These are phyloP conservation scores for Erodium trifolium DNA, from an alignment of 441 rosid genomes.

Conservation along the genomic window DNA sequence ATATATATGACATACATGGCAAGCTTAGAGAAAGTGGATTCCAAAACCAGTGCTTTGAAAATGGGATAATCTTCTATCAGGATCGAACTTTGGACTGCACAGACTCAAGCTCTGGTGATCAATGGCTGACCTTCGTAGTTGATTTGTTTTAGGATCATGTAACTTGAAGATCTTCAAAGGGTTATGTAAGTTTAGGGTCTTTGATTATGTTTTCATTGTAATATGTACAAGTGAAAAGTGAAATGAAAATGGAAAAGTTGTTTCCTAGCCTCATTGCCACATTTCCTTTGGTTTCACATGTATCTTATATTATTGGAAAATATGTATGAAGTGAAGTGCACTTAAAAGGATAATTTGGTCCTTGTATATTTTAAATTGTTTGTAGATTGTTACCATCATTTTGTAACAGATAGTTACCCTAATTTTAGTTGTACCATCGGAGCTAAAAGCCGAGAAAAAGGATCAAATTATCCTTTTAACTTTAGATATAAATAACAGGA, in stretches of 20 bases:
- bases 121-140: background rate
- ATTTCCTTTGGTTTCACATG: background rate
- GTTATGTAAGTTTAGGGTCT: background rate
- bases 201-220: background rate
- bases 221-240: background rate
- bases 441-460: too few relatives aligned
- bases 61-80: background rate
- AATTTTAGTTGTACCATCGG: too few relatives aligned
- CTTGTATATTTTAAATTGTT: too few relatives aligned
- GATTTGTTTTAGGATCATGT: background rate
- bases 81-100: background rate
- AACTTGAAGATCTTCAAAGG: background rate
- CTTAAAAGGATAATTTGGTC: too few relatives aligned
- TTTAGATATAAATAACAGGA: too few relatives aligned
- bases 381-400: too few relatives aligned
- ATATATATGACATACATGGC: conserved; percentile 81
- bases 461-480: too few relatives aligned
- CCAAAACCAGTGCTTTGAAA: conserved; percentile 20
- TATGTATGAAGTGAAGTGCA: too few relatives aligned
- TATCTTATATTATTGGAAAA: too few relatives aligned
- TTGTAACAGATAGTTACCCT: too few relatives aligned
- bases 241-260: background rate
- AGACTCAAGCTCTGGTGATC: background rate
- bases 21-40: conserved; percentile 43
- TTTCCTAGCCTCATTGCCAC: background rate